Evolutionary conservation across 2,329 filamentous ascomycete genomes (phyloP).

Genomic region (Metarhizium brunneum): DNA sequence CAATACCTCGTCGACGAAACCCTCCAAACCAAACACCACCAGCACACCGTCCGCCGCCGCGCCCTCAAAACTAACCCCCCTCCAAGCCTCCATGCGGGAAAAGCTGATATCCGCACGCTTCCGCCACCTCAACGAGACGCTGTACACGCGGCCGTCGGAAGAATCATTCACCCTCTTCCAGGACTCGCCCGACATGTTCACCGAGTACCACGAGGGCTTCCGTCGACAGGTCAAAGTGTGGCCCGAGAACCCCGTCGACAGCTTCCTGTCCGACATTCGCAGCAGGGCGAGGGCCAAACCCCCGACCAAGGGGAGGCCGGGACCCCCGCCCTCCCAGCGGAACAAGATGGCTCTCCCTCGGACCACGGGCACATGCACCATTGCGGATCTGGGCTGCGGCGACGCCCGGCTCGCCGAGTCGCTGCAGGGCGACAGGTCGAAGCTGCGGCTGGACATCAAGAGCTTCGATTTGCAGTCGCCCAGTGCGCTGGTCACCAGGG

Average conservation of each 20-base stretch:
- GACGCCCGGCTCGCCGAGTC: slow-evolving; percentile 72
- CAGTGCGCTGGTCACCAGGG: slow-evolving; percentile 67
- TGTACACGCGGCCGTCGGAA: slow-evolving; percentile 84
- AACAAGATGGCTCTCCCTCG: slow-evolving; percentile 52
- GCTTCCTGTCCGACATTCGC: slow-evolving; percentile 66
- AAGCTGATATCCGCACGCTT: slow-evolving; percentile 94
- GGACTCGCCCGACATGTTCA: slow-evolving; percentile 83
- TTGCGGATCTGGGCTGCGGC: slow-evolving; percentile 90
- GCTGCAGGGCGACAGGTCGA: slow-evolving; percentile 53
- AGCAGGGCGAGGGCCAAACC: slow-evolving; percentile 49
- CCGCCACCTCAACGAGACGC: slow-evolving; percentile 91
- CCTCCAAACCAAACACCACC: slow-evolving; percentile 4
- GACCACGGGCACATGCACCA: slow-evolving; percentile 61
- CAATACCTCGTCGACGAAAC: slow-evolving; percentile 7
- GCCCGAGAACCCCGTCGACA: slow-evolving; percentile 93
- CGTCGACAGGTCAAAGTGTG: slow-evolving; percentile 89
- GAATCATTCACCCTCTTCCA: slow-evolving; percentile 79
- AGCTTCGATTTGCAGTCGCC: slow-evolving; percentile 84
- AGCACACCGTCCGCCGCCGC: slow-evolving; percentile 7
- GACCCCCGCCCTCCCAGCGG: slow-evolving; percentile 16
- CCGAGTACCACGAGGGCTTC: slow-evolving; percentile 94
- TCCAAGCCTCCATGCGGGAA: slow-evolving; percentile 88
- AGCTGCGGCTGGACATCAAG: slow-evolving; percentile 63
- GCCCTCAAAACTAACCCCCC: slow-evolving; percentile 66
- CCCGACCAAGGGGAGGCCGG: slow-evolving; percentile 20